Evolutionary conservation across 2,329 filamentous ascomycete species (phyloP).

Genomic region (Leptographium wingfieldii): DNA sequence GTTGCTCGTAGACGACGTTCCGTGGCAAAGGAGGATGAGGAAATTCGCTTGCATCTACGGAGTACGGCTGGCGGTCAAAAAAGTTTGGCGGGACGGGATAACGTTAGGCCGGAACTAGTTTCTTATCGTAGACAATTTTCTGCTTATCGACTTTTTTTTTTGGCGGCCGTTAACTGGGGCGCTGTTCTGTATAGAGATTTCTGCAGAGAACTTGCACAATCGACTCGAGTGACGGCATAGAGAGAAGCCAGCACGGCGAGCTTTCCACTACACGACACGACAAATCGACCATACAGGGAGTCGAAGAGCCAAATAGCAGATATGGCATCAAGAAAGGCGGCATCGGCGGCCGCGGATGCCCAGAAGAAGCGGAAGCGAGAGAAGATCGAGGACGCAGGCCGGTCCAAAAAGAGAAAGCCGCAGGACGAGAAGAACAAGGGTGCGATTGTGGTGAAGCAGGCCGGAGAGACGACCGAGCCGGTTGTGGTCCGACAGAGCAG

Average conservation of each 20-base stretch:
- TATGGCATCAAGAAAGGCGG: slow-evolving; percentile 14
- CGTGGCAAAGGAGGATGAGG: not conserved
- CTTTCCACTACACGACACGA: not conserved
- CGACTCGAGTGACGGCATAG: not conserved
- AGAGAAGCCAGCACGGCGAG: not conserved
- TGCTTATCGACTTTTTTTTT: slow-evolving; percentile 8
- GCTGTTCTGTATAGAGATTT: not conserved
- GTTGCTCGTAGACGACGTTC: not conserved
- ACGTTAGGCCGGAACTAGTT: slow-evolving; percentile 3
- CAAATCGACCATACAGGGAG: not conserved
- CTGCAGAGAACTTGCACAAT: not conserved
- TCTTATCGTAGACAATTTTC: slow-evolving; percentile 10
- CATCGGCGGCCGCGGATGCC: slow-evolving; percentile 16
- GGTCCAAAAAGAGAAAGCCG: slow-evolving; percentile 10
- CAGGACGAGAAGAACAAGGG: not conserved
- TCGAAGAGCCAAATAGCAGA: not conserved
- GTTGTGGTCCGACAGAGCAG: not conserved
- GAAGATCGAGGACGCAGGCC: slow-evolving; percentile 16
- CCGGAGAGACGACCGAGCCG: not conserved
- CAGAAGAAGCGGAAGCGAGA: slow-evolving; percentile 21
- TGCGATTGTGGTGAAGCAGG: not conserved
- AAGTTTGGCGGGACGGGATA: slow-evolving; percentile 9
- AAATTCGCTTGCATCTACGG: not conserved
- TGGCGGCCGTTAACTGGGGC: not conserved
- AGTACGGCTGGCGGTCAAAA: not conserved